Percentiles rank a stretch among this genome's conserved stretches.
Evolutionary conservation across 352 stramenopile species (phyloP).

Genomic region (Phytophthora macrochlamydospora): DNA sequence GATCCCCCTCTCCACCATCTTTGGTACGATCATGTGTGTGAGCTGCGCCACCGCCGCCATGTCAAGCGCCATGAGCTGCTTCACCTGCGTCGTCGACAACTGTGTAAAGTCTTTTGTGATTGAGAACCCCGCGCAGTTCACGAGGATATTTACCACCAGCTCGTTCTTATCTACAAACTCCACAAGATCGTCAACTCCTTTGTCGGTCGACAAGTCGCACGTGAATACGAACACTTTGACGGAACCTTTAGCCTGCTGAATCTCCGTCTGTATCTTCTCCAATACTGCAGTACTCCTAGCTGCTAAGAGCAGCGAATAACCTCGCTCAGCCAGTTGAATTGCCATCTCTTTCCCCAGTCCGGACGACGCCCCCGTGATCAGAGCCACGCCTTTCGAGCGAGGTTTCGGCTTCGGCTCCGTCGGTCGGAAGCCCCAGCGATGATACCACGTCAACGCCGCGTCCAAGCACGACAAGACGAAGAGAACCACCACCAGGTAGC

Average conservation of each 20-base stretch:
- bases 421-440: constrained; percentile 49
- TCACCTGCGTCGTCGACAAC: constrained; percentile 37
- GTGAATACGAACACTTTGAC: constrained; percentile 47
- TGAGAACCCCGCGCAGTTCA: constrained; percentile 74
- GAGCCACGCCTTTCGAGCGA: constrained; percentile 28
- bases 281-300: constrained; percentile 53
- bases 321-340: constrained; percentile 63
- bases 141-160: constrained; percentile 68
- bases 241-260: constrained; percentile 45
- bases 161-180: constrained; percentile 47
- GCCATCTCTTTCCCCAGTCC: constrained; percentile 76
- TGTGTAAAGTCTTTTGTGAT: constrained; percentile 41
- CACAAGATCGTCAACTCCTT: constrained; percentile 44
- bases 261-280: constrained; percentile 56
- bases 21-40: constrained; percentile 58
- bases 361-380: constrained; percentile 71
- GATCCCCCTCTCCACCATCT: constrained; percentile 66
- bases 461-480: constrained; percentile 43
- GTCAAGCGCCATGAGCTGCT: constrained; percentile 66
- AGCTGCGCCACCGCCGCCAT: constrained; percentile 55
- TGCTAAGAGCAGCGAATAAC: constrained; percentile 65
- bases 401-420: constrained; percentile 29
- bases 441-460: constrained; percentile 51
- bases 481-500: constrained; percentile 36
- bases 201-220: constrained; percentile 47